phyloP scores from a whole-genome alignment of 345 rosid genomes.

The Gossypium sturtianum region DNA sequence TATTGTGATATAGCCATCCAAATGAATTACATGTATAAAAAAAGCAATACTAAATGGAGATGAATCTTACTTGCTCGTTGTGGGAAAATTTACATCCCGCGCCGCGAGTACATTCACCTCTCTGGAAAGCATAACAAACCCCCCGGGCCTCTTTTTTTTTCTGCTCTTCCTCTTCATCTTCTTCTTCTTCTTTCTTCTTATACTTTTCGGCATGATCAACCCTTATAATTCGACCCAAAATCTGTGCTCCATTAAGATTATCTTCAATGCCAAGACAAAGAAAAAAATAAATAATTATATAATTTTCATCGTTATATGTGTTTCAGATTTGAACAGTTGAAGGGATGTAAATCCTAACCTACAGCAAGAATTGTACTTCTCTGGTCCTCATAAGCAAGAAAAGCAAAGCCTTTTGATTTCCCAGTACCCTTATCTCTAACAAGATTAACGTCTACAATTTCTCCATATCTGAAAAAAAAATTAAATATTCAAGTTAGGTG shows the following conservation, averaged over 20 bases:
- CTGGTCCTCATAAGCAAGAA: conserved; percentile 91
- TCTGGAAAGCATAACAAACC: conserved; percentile 87
- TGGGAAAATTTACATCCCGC: conserved; percentile 87
- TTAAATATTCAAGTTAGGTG: neutral
- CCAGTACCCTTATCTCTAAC: conserved; percentile 89
- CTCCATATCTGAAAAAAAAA: conserved; percentile 55
- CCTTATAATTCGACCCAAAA: conserved; percentile 62
- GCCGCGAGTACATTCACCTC: conserved; percentile 85
- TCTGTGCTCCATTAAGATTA: conserved; percentile 76
- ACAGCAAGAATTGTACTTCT: conserved; percentile 88
- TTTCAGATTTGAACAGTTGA: neutral
- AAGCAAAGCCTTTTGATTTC: conserved; percentile 86
- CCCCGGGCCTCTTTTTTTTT: conserved; percentile 86
- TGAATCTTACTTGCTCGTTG: conserved; percentile 60
- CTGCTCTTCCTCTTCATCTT: conserved; percentile 64
- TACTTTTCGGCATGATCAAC: conserved; percentile 73
- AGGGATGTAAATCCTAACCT: conserved; percentile 43
- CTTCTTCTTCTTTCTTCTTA: conserved; percentile 80
- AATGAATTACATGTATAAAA: neutral
- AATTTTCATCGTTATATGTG: neutral
- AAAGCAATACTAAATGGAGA: neutral
- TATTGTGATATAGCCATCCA: neutral
- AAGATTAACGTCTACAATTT: conserved; percentile 87
- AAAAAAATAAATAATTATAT: neutral
- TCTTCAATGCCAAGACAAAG: conserved; percentile 32